A percentile compares a stretch with the other conserved stretches of the same genome.
These are phyloP conservation scores for Fusarium miscanthi DNA, from an alignment of 2,329 filamentous ascomycete genomes.

Conservation along the genomic window DNA sequence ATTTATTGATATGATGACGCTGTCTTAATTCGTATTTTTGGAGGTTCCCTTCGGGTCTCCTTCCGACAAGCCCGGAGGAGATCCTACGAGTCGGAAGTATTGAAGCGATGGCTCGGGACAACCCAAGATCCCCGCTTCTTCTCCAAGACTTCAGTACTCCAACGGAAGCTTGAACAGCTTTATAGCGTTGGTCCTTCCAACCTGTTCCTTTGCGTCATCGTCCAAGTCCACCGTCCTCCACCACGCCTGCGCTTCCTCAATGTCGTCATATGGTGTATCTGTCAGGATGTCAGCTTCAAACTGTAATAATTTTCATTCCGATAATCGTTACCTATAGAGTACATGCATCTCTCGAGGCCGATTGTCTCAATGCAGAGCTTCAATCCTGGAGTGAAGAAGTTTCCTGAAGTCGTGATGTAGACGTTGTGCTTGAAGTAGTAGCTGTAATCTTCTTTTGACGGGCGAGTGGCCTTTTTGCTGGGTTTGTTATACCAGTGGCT, in stretches of 20 bases:
- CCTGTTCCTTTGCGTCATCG: neutral
- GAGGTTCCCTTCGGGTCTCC: neutral
- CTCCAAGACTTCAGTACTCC: neutral
- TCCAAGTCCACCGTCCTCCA: constrained; percentile 6
- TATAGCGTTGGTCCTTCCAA: constrained; percentile 7
- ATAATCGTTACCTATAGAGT: neutral
- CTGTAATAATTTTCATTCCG: accelerated
- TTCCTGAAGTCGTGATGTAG: constrained; percentile 18
- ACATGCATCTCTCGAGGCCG: constrained; percentile 7
- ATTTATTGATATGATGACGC: neutral
- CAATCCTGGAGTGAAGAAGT: neutral
- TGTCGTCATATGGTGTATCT: constrained; percentile 13
- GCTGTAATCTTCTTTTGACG: constrained; percentile 7
- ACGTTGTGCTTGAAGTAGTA: constrained; percentile 17
- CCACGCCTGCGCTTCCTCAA: constrained; percentile 21
- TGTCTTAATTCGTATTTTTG: neutral
- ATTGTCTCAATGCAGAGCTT: constrained; percentile 15
- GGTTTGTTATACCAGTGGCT: constrained; percentile 21
- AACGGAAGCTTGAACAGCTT: constrained; percentile 13
- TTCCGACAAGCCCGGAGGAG: neutral
- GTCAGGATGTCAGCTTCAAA: accelerated
- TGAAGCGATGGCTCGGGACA: neutral
- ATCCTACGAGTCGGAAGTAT: neutral
- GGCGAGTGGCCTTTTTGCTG: neutral
- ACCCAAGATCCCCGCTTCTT: neutral